Base-by-base conservation (phyloP, 2,329 filamentous ascomycete genomes). In the Paramyrothecium sp. region DNA sequence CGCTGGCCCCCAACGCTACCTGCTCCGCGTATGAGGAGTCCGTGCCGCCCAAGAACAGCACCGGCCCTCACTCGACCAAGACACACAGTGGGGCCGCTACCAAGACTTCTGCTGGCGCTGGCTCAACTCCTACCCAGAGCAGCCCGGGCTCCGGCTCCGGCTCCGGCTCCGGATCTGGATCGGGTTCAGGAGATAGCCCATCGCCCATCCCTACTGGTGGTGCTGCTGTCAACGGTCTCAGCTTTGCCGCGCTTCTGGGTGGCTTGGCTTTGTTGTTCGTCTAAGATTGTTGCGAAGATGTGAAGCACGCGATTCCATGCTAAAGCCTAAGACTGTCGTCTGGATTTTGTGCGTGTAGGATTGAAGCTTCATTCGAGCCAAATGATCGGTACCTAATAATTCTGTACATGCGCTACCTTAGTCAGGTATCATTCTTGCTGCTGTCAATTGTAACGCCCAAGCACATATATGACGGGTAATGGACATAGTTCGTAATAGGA, bases 1-100 rank as follows among this genome's bases (percentile, higher is more conserved):
- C 78, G 1, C 53, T 80, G 13, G 75, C 80, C 16, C 61, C 70
- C 7, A 76, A 80, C 53, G 69, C 77, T 7, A 73, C 72, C 7
- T 87, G 84, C 65, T 63, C 65, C 19, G 63, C 67, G n/a, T 84
- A 84, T 63, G 69, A 69, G 3, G 48, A 67, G 16, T 70, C 64
- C 2, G 33, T 69, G 7, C 66, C 56, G 60, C 61, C 63, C 33
- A 33, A 46, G 44, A 59, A 64, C 23, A 44, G 38, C 38, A 44
- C 38, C 13, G 65, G 62, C 52, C 58, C 58, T 51, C 59, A 61
- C 48, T 54, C 51, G 19, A 62, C 62, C 19, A 41, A 48, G 7
- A 51, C 58, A 17, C 53, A 55, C 34, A 54, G 56, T 20, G 57
- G 34, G 21, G 57, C 54, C 50, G 51, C 55, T 13, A 57, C 63